Evolutionary conservation across 306 rosid species (phyloP), one percentile per base, ranked within the genome.

Genomic region (Ziziphus jujuba): DNA sequence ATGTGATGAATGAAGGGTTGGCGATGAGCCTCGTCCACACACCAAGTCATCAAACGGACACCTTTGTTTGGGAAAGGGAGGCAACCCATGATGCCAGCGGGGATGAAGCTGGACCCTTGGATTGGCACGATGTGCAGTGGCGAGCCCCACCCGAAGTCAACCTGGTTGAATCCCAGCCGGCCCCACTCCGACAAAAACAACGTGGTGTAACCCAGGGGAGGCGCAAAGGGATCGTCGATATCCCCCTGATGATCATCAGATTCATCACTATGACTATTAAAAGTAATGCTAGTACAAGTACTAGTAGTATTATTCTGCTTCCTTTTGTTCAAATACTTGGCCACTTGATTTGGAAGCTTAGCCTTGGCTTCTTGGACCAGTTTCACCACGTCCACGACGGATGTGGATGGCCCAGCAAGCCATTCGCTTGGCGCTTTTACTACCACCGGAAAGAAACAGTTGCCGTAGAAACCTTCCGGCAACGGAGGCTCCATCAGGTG

Each of bases 111-210:
- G 4, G 85, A 86, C 6, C 86, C 90, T 58, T 86, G 91, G 3
- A 88, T 77, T 0, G 97, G 90, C 22, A 86, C 80, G 52, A 91
- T 82, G 40, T 86, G 75, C 36, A 77, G 68, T 0, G 97, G 87
- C 19, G 87, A 84, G 2, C 95, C 97, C 89, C 87, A 91, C 43
- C 67, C 77, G 16, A 80, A 86, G 71, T 91, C 90, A 36, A 91
- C 85, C 13, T 75, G 24, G 75, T 91, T 85, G 77, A 88, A 86
- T 16, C 97, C 97, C 28, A 91, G 81, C 62, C 82, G 61, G 3
- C 91, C 91, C 97, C 96, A 91, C 68, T 91, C 97, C 0, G 93
- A 88, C 21, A 91, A 62, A 15, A 88, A 83, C 59, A 91, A 21
- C 1, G 92, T 82, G 1, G 80, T 76, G 62, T 88, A 88, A 3